These are phyloP conservation scores for Biscogniauxia sp. DNA, from an alignment of 2,329 filamentous ascomycete species.

Conservation along the genomic window DNA sequence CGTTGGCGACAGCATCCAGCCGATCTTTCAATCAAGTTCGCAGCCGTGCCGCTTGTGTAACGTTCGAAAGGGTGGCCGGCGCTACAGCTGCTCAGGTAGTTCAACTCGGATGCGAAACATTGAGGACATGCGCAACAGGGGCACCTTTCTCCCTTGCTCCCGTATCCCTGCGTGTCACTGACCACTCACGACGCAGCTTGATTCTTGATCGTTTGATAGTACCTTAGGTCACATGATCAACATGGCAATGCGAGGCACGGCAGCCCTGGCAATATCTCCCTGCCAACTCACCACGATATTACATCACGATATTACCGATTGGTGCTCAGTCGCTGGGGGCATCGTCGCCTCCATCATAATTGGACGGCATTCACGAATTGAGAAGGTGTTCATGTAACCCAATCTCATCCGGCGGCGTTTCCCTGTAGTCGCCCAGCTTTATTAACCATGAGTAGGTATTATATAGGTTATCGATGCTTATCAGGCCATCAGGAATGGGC, in stretches of 20 bases:
- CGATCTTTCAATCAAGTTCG: not conserved
- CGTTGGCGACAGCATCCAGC: slow-evolving; percentile 4
- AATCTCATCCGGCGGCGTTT: not conserved
- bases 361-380: slow-evolving; percentile 1
- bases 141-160: not conserved
- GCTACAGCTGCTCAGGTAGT: too few relatives aligned
- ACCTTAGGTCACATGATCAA: slow-evolving; percentile 23
- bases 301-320: slow-evolving; percentile 14
- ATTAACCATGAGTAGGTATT: not conserved
- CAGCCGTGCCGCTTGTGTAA: slow-evolving; percentile 4
- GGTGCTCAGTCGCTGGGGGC: slow-evolving; percentile 1
- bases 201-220: slow-evolving; percentile 3
- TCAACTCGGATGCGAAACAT: not conserved
- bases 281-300: slow-evolving; percentile 7
- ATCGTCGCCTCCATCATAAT: slow-evolving; percentile 2
- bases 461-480: not conserved
- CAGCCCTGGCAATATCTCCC: slow-evolving; percentile 10
- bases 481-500: not conserved
- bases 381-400: not conserved
- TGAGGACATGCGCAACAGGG: not conserved
- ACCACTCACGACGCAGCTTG: not conserved
- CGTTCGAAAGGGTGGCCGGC: slow-evolving; percentile 1
- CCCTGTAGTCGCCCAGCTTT: not conserved
- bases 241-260: slow-evolving; percentile 14
- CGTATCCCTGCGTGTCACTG: not conserved